Evolutionary conservation across 345 rosid genomes (phyloP).

Genomic region (Anacardium occidentale): DNA sequence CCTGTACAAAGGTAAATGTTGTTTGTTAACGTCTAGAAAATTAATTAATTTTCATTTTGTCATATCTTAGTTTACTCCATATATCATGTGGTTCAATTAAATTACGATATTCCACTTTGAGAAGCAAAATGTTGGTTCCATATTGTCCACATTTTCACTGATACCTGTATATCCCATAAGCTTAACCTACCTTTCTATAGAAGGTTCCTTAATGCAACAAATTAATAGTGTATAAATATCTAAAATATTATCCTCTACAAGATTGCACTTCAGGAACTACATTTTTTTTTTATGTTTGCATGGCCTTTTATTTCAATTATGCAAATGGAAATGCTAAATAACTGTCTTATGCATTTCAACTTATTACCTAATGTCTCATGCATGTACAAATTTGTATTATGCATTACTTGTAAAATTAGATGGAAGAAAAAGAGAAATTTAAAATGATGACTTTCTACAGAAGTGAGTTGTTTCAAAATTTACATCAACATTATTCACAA

Average conservation of each 20-base stretch:
- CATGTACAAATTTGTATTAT: too few relatives aligned
- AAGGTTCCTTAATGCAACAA: background rate
- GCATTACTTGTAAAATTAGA: background rate
- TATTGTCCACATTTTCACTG: background rate
- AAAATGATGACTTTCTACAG: too few relatives aligned
- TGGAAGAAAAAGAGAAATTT: background rate
- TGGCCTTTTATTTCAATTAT: too few relatives aligned
- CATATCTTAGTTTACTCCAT: background rate
- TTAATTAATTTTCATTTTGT: background rate
- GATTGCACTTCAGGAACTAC: too few relatives aligned
- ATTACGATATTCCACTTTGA: background rate
- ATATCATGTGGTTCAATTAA: background rate
- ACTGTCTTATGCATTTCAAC: too few relatives aligned
- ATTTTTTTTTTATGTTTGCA: too few relatives aligned
- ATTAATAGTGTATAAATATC: too few relatives aligned
- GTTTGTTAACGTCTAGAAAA: background rate
- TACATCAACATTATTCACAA: background rate
- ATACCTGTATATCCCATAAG: background rate
- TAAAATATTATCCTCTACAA: background rate
- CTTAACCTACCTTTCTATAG: too few relatives aligned
- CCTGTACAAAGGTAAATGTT: slow-evolving; percentile 37
- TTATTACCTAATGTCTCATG: too few relatives aligned
- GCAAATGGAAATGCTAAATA: too few relatives aligned
- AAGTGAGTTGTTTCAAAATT: too few relatives aligned
- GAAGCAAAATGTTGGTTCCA: background rate